Evolutionary conservation across 2,329 filamentous ascomycete genomes (phyloP), one percentile per base, ranked within the genome.

Genomic region (Clarireedia hainanense): DNA sequence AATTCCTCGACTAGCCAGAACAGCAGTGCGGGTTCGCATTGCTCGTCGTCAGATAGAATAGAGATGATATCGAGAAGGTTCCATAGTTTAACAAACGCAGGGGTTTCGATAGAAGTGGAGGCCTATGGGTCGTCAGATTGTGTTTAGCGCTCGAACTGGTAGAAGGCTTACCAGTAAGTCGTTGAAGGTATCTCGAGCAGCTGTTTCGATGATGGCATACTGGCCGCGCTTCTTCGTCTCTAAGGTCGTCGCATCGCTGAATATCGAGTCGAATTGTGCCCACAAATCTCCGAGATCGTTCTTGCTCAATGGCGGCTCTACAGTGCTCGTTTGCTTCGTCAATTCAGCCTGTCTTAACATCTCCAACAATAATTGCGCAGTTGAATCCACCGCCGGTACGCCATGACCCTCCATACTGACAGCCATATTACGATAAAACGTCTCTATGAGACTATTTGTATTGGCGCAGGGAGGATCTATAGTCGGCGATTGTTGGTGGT

Each of bases 1-100:
- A 99, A 80, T 71, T 97, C 94, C 70, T 99, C 94, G 20, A 96
- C 84, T 15, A 99, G 81, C 80, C 89, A 91, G 66, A 96, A 91
- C 6, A 94, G 79, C 7, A 99, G 76, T 17, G 87, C 88, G 0
- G 89, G 83, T 61, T 96, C 91, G 68, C 76, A 84, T 74, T 79
- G 79, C 76, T 86, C 87, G 68, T 85, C 82, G 67, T 96, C 92
- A 58, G 90, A 91, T 59, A 95, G 84, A 39, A 95, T 84, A 0
- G 88, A 86, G n/a, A 96, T 77, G 43, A 97, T 84, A 68, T 99
- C 95, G 56, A 99, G 81, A 5, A 99, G 77, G 68, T 96, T 94
- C 92, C 92, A 99, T 60, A 97, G 82, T 58, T 84, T 80, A 50
- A 90, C 84, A 66, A 96, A 96, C 0, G 81, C 78, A 43, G 89